Percentiles rank a stretch among this genome's conserved stretches.
Evolutionary conservation across 2,329 filamentous ascomycete species (phyloP).

Genomic region (Thielaviopsis musarum): DNA sequence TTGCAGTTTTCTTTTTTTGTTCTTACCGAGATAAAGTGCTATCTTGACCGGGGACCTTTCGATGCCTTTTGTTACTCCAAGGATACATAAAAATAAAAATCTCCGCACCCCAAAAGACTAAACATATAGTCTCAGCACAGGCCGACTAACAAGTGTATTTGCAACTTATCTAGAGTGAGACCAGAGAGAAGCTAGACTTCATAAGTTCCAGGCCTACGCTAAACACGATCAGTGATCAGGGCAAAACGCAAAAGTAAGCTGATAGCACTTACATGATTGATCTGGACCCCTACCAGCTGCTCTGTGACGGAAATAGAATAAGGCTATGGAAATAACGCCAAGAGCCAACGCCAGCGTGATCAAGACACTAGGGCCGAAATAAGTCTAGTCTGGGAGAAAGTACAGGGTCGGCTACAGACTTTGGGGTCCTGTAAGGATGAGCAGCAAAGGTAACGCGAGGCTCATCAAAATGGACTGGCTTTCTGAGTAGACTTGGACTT

Average conservation of each 20-base stretch:
- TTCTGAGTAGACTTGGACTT: too few species aligned
- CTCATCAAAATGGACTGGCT: neutral
- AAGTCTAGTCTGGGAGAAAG: neutral
- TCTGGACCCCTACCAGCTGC: too few species aligned
- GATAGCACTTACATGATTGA: too few species aligned
- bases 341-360: neutral
- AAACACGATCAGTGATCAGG: too few species aligned
- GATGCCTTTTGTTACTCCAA: neutral
- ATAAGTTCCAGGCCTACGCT: too few species aligned
- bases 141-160: neutral
- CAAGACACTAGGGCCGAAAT: neutral
- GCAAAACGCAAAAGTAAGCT: too few species aligned
- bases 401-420: neutral
- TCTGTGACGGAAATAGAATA: neutral
- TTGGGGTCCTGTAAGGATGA: neutral
- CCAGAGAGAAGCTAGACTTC: neutral
- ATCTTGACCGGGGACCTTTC: neutral
- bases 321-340: neutral
- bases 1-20: too few species aligned
- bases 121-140: neutral
- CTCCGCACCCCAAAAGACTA: too few species aligned
- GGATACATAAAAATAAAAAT: neutral
- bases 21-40: too few species aligned
- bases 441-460: neutral
- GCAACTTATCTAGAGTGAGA: neutral